These are phyloP conservation scores for Coemansia umbellata DNA, from an alignment of 192 early-diverging fungal species.

Conservation along the genomic window DNA sequence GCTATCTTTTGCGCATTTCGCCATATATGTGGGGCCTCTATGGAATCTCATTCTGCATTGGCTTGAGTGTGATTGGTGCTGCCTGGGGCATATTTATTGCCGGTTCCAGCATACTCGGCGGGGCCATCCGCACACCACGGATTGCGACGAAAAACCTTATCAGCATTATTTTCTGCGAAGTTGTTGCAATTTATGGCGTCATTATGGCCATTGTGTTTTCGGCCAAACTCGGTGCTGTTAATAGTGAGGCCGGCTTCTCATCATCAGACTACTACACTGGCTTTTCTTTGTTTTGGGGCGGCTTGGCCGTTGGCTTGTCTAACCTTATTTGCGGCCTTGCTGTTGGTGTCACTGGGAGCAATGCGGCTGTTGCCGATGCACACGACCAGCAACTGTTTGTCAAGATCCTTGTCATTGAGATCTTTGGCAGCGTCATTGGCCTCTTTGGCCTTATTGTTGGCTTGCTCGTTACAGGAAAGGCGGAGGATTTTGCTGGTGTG, in stretches of 20 bases:
- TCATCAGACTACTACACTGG: conserved; percentile 76
- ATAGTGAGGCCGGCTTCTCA: conserved; percentile 46
- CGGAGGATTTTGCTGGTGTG: conserved; percentile 39
- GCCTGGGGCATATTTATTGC: conserved; percentile 97
- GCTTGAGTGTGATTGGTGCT: conserved; percentile 86
- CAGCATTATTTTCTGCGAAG: conserved; percentile 99
- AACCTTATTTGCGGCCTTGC: conserved; percentile 92
- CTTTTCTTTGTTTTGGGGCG: conserved; percentile 94
- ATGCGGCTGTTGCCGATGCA: conserved; percentile 93
- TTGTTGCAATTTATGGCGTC: conserved; percentile 97
- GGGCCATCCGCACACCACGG: conserved; percentile 82
- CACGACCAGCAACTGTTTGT: conserved; percentile 93
- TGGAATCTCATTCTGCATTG: conserved; percentile 82
- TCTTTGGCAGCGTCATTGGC: conserved; percentile 94
- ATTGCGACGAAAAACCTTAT: conserved; percentile 97
- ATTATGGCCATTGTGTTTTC: conserved; percentile 98
- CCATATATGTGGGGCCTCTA: conserved; percentile 88
- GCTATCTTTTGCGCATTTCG: conserved; percentile 68
- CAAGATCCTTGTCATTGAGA: conserved; percentile 95
- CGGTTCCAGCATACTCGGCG: conserved; percentile 86
- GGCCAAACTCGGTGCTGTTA: conserved; percentile 68
- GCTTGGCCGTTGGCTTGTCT: conserved; percentile 88
- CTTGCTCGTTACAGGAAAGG: conserved; percentile 65
- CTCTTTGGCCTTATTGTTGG: conserved; percentile 97
- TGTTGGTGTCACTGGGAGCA: conserved; percentile 90